Base-by-base conservation (phyloP, 139 green algal genomes). In the Chlorella vulgaris region DNA sequence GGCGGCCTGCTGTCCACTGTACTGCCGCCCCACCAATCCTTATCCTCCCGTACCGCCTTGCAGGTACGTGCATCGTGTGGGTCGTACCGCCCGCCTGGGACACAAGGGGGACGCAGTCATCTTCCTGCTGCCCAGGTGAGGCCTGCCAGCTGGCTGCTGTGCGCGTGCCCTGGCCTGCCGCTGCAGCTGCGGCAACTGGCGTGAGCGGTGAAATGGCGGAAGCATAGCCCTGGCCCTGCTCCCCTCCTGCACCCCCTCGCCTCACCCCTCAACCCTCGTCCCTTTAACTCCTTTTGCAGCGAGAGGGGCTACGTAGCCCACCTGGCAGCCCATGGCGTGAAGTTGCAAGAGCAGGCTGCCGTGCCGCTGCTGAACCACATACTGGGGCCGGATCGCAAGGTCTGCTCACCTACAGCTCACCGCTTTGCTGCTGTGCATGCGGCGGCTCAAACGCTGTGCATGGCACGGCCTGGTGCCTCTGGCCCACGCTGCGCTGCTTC, bases 11-110 rank as follows among this genome's bases (percentile, higher is more conserved):
- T 39, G 6, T 68, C 4, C 60, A 5, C n/a, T 5, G 18, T 28
- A 38, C 60, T 39, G 4, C 60, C 28, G 7, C n/a, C 7, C 65
- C 15, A 15, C 47, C 13, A 83, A 89, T 63, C 68, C 81, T 38
- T 66, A 43, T 7, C 39, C 22, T 31, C 43, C 29, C 55, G 4
- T 8, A 7, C 35, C 33, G 8, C 18, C n/a, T 40, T 10, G 39
- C 79, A 85, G 84, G 77, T 96, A 96, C 69, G 92, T 95, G 36
- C 92, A 97, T 86, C 83, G 93, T 0, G 95, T 98, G 61, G 96
- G 95, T 6, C 91, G 95, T n/a, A 96, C 94, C 15, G 96, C 94
- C 1, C 93, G 96, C 68, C 91, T 97, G 84, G 95, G 96, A 24
- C 81, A 89, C 36, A 31, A 47, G 6, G 96, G 96, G 10, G 92